Percentiles rank a stretch among this genome's conserved stretches.
Conservation (phyloP, 768 basidiomycete species). For the Tylopilus cervinicoccineus region DNA sequence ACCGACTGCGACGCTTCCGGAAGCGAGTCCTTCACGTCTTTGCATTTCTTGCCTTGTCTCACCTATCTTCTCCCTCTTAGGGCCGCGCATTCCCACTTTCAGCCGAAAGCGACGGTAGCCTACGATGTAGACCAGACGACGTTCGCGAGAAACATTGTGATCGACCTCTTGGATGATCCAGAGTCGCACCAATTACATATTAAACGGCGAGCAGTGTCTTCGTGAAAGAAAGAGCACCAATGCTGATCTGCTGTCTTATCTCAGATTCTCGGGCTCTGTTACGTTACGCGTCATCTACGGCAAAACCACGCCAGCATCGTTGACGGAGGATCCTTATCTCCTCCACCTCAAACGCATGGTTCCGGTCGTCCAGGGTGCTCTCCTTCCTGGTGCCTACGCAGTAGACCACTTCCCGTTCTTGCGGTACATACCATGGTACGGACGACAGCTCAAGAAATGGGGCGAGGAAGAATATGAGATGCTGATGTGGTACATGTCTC, state of each 20-base stretch:
- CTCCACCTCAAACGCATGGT: constrained; percentile 28
- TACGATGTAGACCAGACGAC: constrained; percentile 46
- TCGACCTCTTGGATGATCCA: constrained; percentile 23
- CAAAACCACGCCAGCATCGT: constrained; percentile 16
- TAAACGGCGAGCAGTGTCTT: constrained; percentile 33
- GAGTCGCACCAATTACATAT: constrained; percentile 22
- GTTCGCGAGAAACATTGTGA: constrained; percentile 25
- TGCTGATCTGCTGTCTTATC: not conserved
- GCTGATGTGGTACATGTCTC: constrained; percentile 44
- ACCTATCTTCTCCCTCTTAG: constrained; percentile 26
- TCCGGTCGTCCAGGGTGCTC: constrained; percentile 27
- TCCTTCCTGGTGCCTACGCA: constrained; percentile 30
- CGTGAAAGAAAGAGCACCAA: not conserved
- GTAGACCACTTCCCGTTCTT: constrained; percentile 37
- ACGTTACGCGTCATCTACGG: constrained; percentile 29
- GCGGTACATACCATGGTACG: constrained; percentile 57
- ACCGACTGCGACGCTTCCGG: constrained; percentile 56
- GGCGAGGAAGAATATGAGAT: constrained; percentile 50
- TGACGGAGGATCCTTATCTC: constrained; percentile 19
- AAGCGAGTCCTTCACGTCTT: constrained; percentile 31
- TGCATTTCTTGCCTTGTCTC: not conserved
- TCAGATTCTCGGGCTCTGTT: constrained; percentile 26
- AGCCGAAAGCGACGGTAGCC: constrained; percentile 41
- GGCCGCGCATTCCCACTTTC: constrained; percentile 51
- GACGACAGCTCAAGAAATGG: constrained; percentile 49